Conservation (phyloP, 2,329 filamentous ascomycete species). For the Alternaria postmessia region DNA sequence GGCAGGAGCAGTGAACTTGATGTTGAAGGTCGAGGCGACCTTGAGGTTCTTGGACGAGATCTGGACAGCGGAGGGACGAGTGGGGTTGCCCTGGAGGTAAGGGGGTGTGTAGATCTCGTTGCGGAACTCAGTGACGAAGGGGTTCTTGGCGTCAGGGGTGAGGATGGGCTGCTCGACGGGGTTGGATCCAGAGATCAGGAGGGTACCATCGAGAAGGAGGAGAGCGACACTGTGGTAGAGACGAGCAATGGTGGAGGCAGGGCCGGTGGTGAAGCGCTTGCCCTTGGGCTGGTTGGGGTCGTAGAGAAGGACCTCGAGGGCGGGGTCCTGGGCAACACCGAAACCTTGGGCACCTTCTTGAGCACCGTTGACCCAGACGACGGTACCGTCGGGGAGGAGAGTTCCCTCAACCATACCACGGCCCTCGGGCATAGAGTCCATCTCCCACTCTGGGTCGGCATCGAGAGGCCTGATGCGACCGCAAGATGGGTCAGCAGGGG, state of each 20-base stretch:
- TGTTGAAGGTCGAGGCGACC: constrained; percentile 55
- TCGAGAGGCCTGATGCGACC: constrained; percentile 64
- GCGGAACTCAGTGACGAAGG: constrained; percentile 67
- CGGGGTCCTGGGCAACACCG: constrained; percentile 62
- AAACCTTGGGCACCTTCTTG: constrained; percentile 68
- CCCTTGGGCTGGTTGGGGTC: constrained; percentile 61
- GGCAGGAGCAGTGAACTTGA: constrained; percentile 58
- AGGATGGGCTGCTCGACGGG: constrained; percentile 67
- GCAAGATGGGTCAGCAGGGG: constrained; percentile 67
- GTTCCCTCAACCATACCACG: constrained; percentile 69
- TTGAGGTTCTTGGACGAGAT: constrained; percentile 57
- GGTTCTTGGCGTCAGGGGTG: constrained; percentile 53
- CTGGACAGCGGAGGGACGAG: constrained; percentile 59
- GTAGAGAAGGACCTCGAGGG: constrained; percentile 66
- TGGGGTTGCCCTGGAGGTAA: constrained; percentile 64
- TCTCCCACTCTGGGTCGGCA: constrained; percentile 60
- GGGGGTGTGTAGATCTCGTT: constrained; percentile 69
- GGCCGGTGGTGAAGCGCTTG: constrained; percentile 59
- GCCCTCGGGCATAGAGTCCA: constrained; percentile 67
- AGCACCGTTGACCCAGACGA: constrained; percentile 70
- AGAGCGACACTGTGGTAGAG: constrained; percentile 70
- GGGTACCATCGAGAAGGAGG: constrained; percentile 66
- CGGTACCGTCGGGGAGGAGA: constrained; percentile 67
- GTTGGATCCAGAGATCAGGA: constrained; percentile 68
- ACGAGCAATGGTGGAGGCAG: constrained; percentile 54